A percentile compares a stretch with the other conserved stretches of the same genome.
These are phyloP conservation scores for Suillus placidus DNA, from an alignment of 768 basidiomycete species.

Conservation along the genomic window DNA sequence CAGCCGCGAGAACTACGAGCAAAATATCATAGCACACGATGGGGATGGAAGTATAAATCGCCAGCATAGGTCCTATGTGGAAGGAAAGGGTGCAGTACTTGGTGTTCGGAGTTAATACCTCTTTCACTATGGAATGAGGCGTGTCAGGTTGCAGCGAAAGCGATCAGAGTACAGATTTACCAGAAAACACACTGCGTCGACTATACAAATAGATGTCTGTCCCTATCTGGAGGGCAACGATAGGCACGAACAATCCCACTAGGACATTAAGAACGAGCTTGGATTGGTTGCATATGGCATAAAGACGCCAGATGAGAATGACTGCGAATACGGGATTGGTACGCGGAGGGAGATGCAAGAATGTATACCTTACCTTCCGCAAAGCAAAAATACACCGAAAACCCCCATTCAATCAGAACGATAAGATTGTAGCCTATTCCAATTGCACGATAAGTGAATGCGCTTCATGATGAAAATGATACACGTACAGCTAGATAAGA, in stretches of 20 bases:
- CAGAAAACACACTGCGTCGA: neutral
- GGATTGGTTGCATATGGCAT: neutral
- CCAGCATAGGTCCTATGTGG: neutral
- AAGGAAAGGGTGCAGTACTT: neutral
- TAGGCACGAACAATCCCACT: neutral
- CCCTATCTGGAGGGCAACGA: constrained; percentile 1
- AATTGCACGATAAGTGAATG: neutral
- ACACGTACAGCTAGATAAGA: neutral
- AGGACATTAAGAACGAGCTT: neutral
- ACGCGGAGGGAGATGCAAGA: neutral
- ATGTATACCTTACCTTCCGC: neutral
- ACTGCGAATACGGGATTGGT: neutral
- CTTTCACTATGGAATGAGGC: neutral
- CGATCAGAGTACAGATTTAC: neutral
- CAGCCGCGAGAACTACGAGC: neutral
- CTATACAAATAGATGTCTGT: constrained; percentile 1
- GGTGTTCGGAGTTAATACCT: neutral
- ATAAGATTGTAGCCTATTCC: constrained; percentile 1
- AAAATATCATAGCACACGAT: constrained; percentile 1
- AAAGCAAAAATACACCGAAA: constrained; percentile 6
- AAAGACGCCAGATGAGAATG: constrained; percentile 8
- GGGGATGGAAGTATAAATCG: neutral
- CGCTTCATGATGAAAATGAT: neutral
- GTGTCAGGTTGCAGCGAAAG: neutral
- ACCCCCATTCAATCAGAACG: constrained; percentile 4